Percentiles rank a stretch among this genome's conserved stretches.
Conservation (phyloP, 1,284 basidiomycete species). For the Cystobasidium sp. region DNA sequence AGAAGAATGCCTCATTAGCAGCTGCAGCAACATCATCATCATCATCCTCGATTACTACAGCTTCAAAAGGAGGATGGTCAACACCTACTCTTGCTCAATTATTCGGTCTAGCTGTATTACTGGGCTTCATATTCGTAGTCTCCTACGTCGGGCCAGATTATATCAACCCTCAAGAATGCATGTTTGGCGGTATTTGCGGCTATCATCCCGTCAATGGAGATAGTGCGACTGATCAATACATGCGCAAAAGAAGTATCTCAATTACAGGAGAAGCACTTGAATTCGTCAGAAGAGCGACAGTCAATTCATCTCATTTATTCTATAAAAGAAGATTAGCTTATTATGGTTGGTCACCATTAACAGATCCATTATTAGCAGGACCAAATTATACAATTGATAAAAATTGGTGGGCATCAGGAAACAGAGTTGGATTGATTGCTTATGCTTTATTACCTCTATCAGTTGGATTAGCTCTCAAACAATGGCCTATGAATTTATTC, state of each 20-base stretch:
- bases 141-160: conserved; percentile 52
- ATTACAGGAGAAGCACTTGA: not conserved
- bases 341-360: conserved; percentile 39
- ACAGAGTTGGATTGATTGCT: conserved; percentile 73
- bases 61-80: conserved; percentile 42
- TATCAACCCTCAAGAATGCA: conserved; percentile 52
- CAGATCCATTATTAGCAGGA: conserved; percentile 49
- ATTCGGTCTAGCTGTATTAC: conserved; percentile 45
- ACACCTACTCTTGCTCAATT: conserved; percentile 50
- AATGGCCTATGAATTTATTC: conserved; percentile 78
- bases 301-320: conserved; percentile 15
- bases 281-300: conserved; percentile 1
- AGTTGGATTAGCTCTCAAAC: conserved; percentile 76
- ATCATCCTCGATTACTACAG: not conserved
- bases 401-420: conserved; percentile 76
- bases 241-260: conserved; percentile 4
- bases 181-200: conserved; percentile 50
- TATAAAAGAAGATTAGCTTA: conserved; percentile 28
- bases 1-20: conserved; percentile 6
- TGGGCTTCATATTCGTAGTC: conserved; percentile 46
- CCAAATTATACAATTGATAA: conserved; percentile 70
- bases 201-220: conserved; percentile 45
- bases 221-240: conserved; percentile 34
- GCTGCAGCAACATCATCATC: not conserved
- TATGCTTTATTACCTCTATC: conserved; percentile 78